These are phyloP conservation scores for Boeremia exigua DNA, from an alignment of 2,329 filamentous ascomycete species.

Conservation along the genomic window DNA sequence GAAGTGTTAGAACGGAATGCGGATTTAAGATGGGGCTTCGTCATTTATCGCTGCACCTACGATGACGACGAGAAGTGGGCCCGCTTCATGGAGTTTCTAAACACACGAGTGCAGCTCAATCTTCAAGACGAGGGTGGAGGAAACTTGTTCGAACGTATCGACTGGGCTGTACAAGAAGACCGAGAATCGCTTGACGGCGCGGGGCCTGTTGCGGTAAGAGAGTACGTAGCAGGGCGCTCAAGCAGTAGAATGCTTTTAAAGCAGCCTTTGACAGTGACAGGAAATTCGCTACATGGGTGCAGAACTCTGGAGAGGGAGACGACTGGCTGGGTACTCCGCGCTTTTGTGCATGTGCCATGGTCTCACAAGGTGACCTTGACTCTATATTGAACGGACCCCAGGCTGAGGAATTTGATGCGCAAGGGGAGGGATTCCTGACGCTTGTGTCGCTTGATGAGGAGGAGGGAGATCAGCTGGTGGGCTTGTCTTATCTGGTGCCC, in stretches of 20 bases:
- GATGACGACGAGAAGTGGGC: conserved; percentile 9
- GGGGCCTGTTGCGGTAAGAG: neutral
- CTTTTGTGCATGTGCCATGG: conserved; percentile 14
- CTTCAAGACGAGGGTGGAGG: conserved; percentile 2
- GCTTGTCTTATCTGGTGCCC: conserved; percentile 13
- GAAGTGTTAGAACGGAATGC: neutral
- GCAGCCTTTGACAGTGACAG: neutral
- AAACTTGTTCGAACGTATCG: conserved; percentile 16
- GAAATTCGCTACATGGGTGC: conserved; percentile 4
- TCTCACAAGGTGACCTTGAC: neutral
- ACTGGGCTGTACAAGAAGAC: conserved; percentile 20
- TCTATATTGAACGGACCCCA: conserved; percentile 8
- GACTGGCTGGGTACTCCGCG: conserved; percentile 14
- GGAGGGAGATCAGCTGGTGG: conserved; percentile 12
- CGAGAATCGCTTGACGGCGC: conserved; percentile 6
- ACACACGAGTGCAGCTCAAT: conserved; percentile 10
- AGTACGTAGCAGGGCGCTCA: neutral
- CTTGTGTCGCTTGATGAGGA: conserved; percentile 15
- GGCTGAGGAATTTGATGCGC: conserved; percentile 8
- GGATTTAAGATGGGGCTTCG: conserved; percentile 19
- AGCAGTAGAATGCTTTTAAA: neutral
- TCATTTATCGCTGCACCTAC: conserved; percentile 24
- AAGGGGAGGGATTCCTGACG: conserved; percentile 5
- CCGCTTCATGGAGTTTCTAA: conserved; percentile 16
- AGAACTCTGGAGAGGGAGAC: conserved; percentile 4